Percentiles rank a stretch among this genome's conserved stretches.
Evolutionary conservation across 2,329 filamentous ascomycete genomes (phyloP).

Genomic region (Aspergillus pseudoglaucus): DNA sequence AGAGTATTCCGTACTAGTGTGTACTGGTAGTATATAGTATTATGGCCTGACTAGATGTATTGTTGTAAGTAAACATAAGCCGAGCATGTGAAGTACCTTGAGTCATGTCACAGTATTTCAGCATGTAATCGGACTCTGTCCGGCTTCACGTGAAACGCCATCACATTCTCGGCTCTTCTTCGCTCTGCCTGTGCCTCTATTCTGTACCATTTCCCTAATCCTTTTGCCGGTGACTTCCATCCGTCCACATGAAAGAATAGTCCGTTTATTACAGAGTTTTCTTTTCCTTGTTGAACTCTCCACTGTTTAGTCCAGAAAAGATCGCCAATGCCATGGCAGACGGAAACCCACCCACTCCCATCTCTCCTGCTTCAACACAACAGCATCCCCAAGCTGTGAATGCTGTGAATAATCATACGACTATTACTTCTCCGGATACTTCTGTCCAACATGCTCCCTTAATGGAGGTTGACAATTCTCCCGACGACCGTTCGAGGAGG

Average conservation of each 20-base stretch:
- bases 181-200: neutral
- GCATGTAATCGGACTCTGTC: neutral
- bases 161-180: neutral
- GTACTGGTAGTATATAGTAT: too few species aligned
- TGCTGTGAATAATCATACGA: neutral
- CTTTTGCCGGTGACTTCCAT: neutral
- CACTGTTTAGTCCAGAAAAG: neutral
- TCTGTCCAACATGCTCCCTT: slow-evolving; percentile 21
- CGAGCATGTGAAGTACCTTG: neutral
- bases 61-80: neutral
- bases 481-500: slow-evolving; percentile 37
- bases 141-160: slow-evolving; percentile 5
- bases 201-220: neutral
- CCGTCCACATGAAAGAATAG: neutral
- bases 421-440: slow-evolving; percentile 5
- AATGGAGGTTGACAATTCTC: slow-evolving; percentile 36
- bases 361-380: slow-evolving; percentile 11
- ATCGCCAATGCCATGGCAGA: slow-evolving; percentile 11
- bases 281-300: neutral
- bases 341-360: slow-evolving; percentile 12
- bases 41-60: too few species aligned
- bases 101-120: neutral
- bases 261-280: neutral
- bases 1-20: too few species aligned
- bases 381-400: slow-evolving; percentile 5